Evolutionary conservation across 2,329 filamentous ascomycete genomes (phyloP), one percentile per base, ranked within the genome.

Genomic region (Fonsecaea nubica): DNA sequence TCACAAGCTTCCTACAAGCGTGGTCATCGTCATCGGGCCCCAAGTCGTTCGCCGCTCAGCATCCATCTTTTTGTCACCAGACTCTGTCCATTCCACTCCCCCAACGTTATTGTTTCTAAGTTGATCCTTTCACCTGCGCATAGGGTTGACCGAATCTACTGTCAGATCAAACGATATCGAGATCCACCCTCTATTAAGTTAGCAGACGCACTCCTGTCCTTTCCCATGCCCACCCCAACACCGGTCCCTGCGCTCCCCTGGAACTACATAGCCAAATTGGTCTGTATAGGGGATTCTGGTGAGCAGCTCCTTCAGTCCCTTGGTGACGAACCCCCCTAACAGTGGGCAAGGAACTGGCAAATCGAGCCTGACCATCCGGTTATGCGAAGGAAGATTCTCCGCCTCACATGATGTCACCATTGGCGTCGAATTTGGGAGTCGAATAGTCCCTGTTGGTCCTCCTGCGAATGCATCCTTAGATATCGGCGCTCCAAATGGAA

Each of bases 211-310:
- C 32, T 32, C 30, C 12, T 52, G 10, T 8, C 48, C 21, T 33
- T 32, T 48, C 53, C 60, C 56, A 70, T 71, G 70, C 71, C 72
- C 77, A 66, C 38, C 56, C 60, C 70, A 58, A 66, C 63, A 30
- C 65, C 66, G 18, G 65, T 60, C 40, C 69, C 72, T 15, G 62
- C 71, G 30, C 86, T 89, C 75, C 90, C 92, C 80, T 98, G 94
- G 94, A 93, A 98, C 83, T 98, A 96, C 84, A 99, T 98, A 77
- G 93, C 94, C 79, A 99, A 99, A 82, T 92, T 99, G 75, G 94
- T 98, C 77, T 96, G 92, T 82, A 93, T 99, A 76, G 95, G 95
- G 79, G 95, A 98, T 83, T 95, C 91, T 54, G 95, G 93, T 77
- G 96, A 38, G 66, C 54, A 4, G 3, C 57, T 42, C 30, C 30